Conservation (phyloP, 2,329 filamentous ascomycete genomes). For the Penicillium palitans region DNA sequence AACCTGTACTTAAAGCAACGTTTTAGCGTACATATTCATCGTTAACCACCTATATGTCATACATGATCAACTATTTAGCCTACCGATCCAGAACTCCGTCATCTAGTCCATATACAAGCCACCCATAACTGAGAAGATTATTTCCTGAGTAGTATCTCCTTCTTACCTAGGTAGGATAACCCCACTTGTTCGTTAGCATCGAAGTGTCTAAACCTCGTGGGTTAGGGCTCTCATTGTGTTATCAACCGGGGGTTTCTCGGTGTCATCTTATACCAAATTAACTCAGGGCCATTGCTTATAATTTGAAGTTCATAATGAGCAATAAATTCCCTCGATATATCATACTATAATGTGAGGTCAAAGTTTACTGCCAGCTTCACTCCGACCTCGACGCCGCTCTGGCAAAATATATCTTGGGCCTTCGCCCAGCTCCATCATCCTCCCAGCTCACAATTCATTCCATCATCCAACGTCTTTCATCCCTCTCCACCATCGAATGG, state of each 20-base stretch:
- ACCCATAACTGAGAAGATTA: not conserved
- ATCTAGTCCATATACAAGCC: not conserved
- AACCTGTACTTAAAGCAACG: not conserved
- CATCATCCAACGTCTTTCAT: not conserved
- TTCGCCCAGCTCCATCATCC: not conserved
- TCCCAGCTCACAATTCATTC: not conserved
- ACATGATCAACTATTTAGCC: not conserved
- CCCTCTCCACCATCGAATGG: not conserved
- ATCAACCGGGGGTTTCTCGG: not conserved
- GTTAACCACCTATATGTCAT: not conserved
- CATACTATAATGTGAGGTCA: not conserved
- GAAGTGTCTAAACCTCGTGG: not conserved
- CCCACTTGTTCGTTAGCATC: not conserved
- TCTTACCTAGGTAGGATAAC: not conserved
- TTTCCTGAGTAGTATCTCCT: too few relatives aligned
- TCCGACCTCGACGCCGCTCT: slow-evolving; percentile 2
- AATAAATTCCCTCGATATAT: not conserved
- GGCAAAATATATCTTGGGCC: not conserved
- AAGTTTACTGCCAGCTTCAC: not conserved
- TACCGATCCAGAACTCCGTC: not conserved
- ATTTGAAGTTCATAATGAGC: too few relatives aligned
- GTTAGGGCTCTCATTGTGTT: not conserved
- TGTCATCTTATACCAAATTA: not conserved
- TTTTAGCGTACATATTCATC: not conserved
- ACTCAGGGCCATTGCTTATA: not conserved